phyloP scores from a whole-genome alignment of 768 basidiomycete genomes.

The Cystofilobasidium macerans region DNA sequence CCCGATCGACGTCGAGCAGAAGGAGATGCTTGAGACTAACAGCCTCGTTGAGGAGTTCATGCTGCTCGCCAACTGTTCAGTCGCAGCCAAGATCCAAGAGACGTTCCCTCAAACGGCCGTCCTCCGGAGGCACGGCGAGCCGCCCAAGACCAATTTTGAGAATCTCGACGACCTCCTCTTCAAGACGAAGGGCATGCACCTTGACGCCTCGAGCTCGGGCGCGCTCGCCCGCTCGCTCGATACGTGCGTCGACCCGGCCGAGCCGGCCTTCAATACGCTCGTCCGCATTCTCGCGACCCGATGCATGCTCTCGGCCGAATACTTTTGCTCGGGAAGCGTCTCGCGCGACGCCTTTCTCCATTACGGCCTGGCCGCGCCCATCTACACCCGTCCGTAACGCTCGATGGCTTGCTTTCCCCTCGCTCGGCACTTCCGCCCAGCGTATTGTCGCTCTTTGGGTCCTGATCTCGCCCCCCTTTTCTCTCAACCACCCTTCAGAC shows the following conservation, averaged over 20 bases:
- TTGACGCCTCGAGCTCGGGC: conserved; percentile 85
- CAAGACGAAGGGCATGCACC: conserved; percentile 67
- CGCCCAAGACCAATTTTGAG: conserved; percentile 87
- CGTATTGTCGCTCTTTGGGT: neutral
- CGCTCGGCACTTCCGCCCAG: neutral
- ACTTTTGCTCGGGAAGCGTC: conserved; percentile 92
- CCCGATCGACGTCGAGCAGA: conserved; percentile 94
- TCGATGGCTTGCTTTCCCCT: neutral
- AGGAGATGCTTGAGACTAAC: conserved; percentile 83
- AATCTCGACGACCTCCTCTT: conserved; percentile 81
- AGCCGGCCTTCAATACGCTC: conserved; percentile 90
- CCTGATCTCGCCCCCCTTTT: neutral
- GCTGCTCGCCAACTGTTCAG: conserved; percentile 92
- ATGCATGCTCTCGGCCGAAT: conserved; percentile 97
- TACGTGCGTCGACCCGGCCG: conserved; percentile 63
- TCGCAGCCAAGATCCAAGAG: conserved; percentile 81
- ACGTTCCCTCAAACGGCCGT: conserved; percentile 94
- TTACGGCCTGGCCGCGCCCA: conserved; percentile 91
- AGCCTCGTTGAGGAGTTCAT: conserved; percentile 98
- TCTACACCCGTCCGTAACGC: conserved; percentile 60
- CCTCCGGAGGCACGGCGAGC: conserved; percentile 47
- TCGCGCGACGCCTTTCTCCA: conserved; percentile 85
- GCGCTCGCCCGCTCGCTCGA: conserved; percentile 82
- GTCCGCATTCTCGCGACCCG: conserved; percentile 98
- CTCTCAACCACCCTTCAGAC: conserved; percentile 34